These are phyloP conservation scores for Zoysia japonica DNA, from an alignment of 176 grass and related monocot genomes.

Conservation along the genomic window DNA sequence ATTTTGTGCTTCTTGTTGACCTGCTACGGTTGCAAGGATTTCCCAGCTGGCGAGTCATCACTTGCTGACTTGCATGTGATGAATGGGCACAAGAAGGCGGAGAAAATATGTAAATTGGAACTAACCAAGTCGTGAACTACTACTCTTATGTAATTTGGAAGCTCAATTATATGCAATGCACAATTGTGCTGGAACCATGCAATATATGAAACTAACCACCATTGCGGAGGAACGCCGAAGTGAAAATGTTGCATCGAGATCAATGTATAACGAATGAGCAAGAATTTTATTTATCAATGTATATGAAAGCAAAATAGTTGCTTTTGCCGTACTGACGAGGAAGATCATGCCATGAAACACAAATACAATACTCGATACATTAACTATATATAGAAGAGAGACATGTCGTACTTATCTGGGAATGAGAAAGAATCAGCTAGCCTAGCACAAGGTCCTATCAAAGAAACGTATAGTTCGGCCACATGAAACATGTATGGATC, in stretches of 20 bases:
- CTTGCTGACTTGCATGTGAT: neutral
- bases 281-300: neutral
- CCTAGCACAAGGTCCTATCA: too few species aligned
- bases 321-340: neutral
- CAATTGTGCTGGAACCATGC: too few species aligned
- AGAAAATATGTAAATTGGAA: neutral
- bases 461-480: neutral
- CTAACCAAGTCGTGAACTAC: too few species aligned
- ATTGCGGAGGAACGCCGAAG: too few species aligned
- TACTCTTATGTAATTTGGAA: too few species aligned
- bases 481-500: too few species aligned
- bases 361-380: neutral
- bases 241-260: too few species aligned
- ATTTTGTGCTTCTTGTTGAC: neutral
- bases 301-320: neutral
- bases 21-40: neutral
- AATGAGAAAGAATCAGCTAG: neutral
- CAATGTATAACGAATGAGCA: neutral
- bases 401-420: neutral
- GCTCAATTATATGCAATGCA: too few species aligned
- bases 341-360: neutral
- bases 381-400: neutral
- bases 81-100: neutral
- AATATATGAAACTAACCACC: too few species aligned
- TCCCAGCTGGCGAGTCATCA: neutral